Conservation (phyloP, 306 rosid species). For the Coriaria nepalensis region DNA sequence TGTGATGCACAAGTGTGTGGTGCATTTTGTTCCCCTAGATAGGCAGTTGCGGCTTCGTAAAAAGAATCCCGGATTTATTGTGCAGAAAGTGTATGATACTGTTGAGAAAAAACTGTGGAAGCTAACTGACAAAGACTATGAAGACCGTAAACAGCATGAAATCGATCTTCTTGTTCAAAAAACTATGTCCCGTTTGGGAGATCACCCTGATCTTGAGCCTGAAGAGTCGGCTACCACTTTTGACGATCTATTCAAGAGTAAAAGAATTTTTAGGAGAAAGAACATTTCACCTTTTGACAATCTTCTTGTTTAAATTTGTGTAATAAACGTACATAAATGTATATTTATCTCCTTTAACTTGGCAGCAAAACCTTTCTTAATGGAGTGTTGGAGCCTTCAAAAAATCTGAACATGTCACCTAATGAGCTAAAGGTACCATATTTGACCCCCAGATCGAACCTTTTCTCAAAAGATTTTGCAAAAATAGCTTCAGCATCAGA, state of each 20-base stretch:
- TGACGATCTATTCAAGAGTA: slow-evolving; percentile 49
- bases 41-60: slow-evolving; percentile 84
- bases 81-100: slow-evolving; percentile 87
- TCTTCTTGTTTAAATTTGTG: too few relatives aligned
- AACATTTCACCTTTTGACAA: slow-evolving; percentile 32
- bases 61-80: slow-evolving; percentile 87
- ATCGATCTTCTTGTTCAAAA: slow-evolving; percentile 78
- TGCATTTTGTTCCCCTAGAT: slow-evolving; percentile 73
- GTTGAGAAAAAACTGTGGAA: slow-evolving; percentile 81
- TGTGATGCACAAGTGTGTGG: slow-evolving; percentile 88
- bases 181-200: slow-evolving; percentile 50
- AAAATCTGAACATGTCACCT: slow-evolving; percentile 75
- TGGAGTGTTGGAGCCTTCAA: slow-evolving; percentile 77
- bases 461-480: too few relatives aligned
- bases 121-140: slow-evolving; percentile 82
- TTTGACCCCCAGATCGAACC: too few relatives aligned
- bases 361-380: slow-evolving; percentile 55
- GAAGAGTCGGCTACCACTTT: slow-evolving; percentile 40
- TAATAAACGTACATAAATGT: too few relatives aligned
- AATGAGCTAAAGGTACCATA: slow-evolving; percentile 68
- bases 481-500: too few relatives aligned
- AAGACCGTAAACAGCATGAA: slow-evolving; percentile 66
- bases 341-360: too few relatives aligned
- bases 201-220: slow-evolving; percentile 62
- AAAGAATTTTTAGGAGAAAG: slow-evolving; percentile 49